phyloP scores from a whole-genome alignment of 1,139 yeast species.

The Candida sojae region DNA sequence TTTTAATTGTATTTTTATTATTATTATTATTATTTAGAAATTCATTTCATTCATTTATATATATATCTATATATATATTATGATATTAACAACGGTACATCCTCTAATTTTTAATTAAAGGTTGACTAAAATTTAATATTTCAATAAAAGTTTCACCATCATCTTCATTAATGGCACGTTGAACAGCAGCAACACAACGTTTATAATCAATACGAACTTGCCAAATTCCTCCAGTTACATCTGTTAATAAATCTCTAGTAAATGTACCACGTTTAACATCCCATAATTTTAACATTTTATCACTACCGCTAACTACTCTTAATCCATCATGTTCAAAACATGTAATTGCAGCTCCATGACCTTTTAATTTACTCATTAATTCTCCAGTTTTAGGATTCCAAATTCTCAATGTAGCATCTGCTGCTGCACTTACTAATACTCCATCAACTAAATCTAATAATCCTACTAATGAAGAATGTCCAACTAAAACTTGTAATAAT shows the following conservation, averaged over 20 bases:
- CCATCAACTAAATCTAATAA: slow-evolving; percentile 75
- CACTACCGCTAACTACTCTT: slow-evolving; percentile 87
- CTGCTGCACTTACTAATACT: slow-evolving; percentile 92
- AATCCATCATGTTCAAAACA: slow-evolving; percentile 91
- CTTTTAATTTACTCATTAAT: slow-evolving; percentile 69
- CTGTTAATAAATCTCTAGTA: slow-evolving; percentile 72
- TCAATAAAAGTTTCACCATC: slow-evolving; percentile 71
- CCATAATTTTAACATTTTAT: slow-evolving; percentile 79
- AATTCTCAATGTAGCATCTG: slow-evolving; percentile 85
- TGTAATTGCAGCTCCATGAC: slow-evolving; percentile 87
- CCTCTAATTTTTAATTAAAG: slow-evolving; percentile 19
- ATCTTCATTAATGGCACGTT: slow-evolving; percentile 46
- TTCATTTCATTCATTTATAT: too few relatives aligned
- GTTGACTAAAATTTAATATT: slow-evolving; percentile 75
- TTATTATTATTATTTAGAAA: not conserved
- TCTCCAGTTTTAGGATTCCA: slow-evolving; percentile 89
- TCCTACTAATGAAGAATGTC: slow-evolving; percentile 91
- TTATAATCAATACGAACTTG: slow-evolving; percentile 86
- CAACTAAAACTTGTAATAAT: slow-evolving; percentile 65
- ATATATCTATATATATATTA: too few relatives aligned
- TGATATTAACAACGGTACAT: too few relatives aligned
- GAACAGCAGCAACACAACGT: slow-evolving; percentile 92
- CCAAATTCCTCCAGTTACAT: slow-evolving; percentile 87
- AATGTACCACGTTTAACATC: slow-evolving; percentile 76
- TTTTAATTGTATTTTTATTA: not conserved